These are phyloP conservation scores for Apium graveolens DNA, from an alignment of 129 eudicot genomes.

Conservation along the genomic window DNA sequence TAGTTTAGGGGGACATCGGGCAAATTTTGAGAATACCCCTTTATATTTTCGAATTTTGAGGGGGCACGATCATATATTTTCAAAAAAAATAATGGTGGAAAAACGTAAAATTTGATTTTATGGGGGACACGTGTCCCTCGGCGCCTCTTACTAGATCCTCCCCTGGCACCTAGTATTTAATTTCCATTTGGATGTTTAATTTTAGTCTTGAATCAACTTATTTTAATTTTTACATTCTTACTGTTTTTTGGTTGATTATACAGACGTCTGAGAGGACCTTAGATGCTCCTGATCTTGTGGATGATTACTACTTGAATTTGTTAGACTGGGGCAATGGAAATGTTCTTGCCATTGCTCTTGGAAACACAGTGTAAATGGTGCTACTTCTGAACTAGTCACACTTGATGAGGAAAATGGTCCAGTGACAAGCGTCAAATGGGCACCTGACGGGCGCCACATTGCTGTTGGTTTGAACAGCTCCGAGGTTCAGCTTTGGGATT, in stretches of 20 bases:
- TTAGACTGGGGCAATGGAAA: slow-evolving; percentile 91
- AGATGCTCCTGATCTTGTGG: slow-evolving; percentile 64
- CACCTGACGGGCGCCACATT: slow-evolving; percentile 73
- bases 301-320: slow-evolving; percentile 75
- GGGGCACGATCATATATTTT: no score
- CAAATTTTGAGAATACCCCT: no score
- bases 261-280: slow-evolving; percentile 88
- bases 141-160: no score
- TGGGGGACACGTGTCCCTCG: no score
- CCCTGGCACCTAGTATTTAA: background rate
- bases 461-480: slow-evolving; percentile 75
- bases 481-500: slow-evolving; percentile 89
- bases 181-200: background rate
- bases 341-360: slow-evolving; percentile 81
- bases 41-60: no score
- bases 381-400: slow-evolving; percentile 67
- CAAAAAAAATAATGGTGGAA: no score
- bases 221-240: background rate
- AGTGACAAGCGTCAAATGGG: slow-evolving; percentile 86
- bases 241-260: slow-evolving; percentile 4
- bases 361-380: slow-evolving; percentile 60
- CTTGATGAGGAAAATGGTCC: slow-evolving; percentile 75
- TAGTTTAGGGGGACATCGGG: no score
- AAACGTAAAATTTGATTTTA: no score
- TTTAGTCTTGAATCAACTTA: no score